Evolutionary conservation across 176 grass and related monocot species (phyloP).

Genomic region (bread wheat (Triticum aestivum)): IWGSC_CS_RefSeq_v2.1 NC_057797.1:62565178-62565677

Average conservation of each 20-base stretch:
- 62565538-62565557: too few relatives aligned
- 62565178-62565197: neutral
- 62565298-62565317: neutral
- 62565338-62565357: neutral
- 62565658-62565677: too few relatives aligned
- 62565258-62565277: neutral
- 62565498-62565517: neutral
- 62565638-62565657: too few relatives aligned
- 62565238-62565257: neutral
- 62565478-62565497: neutral
- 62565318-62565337: too few relatives aligned
- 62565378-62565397: conserved; percentile 37
- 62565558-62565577: too few relatives aligned
- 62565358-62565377: conserved; percentile 42
- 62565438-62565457: neutral
- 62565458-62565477: neutral
- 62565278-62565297: conserved; percentile 18
- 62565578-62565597: too few relatives aligned
- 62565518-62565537: too few relatives aligned
- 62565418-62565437: neutral
- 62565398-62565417: conserved; percentile 42
- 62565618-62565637: too few relatives aligned
- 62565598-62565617: too few relatives aligned
- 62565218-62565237: neutral
- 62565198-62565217: neutral